Evolutionary conservation across 163 green algal genomes (phyloP), one percentile per base, ranked within the genome.

Genomic region (Botryococcus braunii): DNA sequence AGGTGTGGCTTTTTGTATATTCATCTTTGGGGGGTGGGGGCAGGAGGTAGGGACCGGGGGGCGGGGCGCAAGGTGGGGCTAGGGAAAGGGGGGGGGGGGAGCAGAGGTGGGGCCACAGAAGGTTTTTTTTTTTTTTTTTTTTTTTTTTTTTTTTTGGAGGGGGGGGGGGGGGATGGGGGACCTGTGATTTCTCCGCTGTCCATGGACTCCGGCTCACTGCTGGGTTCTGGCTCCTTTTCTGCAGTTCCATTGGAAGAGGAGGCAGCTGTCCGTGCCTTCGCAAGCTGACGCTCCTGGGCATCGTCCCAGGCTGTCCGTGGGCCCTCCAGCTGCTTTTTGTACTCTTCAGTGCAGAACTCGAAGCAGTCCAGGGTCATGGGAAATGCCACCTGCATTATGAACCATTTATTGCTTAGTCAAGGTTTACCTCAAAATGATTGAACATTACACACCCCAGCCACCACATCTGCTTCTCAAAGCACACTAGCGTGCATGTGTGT

Each of bases 311-410:
- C 69, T 2, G 61, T 58, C 21, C 66, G 56, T 2, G 65, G 59
- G 2, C 60, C 68, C 2, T 69, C 64, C 29, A 81, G 73, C 63
- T 81, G 49, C 61, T 64, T 55, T 39, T 78, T 78, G 34, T 95
- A 75, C 69, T 90, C 83, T 0, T 80, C 67, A 0, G 72, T 85
- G 83, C 91, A 97, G 69, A 96, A 95, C n/a, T 98, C 91, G 59
- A 90, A 96, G 17, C 87, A 52, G 71, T 99, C 95, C 31, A 99
- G 79, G 70, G 91, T 65, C 29, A 94, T 31, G 0, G 90, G 87
- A 74, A 94, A 99, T 25, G 72, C 77, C 27, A 98, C 90, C 83
- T 92, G 81, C 62, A 74, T 13, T n/a, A 23, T 27, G 25, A 23
- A 66, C 5, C 4, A 4, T 27, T 27, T 55, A n/a, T n/a, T n/a